Evolutionary conservation across 306 rosid genomes (phyloP).

Genomic region (Carpinus fangiana): DNA sequence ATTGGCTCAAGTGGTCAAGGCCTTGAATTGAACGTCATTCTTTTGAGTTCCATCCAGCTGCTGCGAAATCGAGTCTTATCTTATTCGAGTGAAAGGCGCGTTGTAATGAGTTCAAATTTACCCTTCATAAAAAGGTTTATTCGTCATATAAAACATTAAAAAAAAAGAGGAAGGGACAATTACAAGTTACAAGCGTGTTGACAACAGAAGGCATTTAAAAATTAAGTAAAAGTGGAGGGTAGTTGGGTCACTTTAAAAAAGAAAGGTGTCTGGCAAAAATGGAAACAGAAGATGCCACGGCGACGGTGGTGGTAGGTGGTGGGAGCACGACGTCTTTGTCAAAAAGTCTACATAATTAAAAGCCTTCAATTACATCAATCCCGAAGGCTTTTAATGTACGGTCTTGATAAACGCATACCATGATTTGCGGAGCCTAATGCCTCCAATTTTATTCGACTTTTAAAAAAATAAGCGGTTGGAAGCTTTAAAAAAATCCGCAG

Average conservation of each 20-base stretch:
- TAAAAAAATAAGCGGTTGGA: too few relatives aligned
- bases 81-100: too few relatives aligned
- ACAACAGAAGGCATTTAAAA: slow-evolving; percentile 3
- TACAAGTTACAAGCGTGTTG: slow-evolving; percentile 20
- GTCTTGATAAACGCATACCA: slow-evolving; percentile 16
- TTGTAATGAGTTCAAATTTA: too few relatives aligned
- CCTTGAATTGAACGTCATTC: too few relatives aligned
- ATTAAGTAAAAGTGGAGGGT: slow-evolving; percentile 17
- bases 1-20: too few relatives aligned
- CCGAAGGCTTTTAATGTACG: slow-evolving; percentile 4
- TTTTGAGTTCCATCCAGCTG: too few relatives aligned
- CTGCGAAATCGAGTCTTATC: too few relatives aligned
- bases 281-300: neutral
- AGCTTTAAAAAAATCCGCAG: neutral
- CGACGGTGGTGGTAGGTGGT: neutral
- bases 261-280: slow-evolving; percentile 15
- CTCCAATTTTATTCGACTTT: neutral
- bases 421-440: slow-evolving; percentile 31
- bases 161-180: too few relatives aligned
- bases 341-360: slow-evolving; percentile 1
- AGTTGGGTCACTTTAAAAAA: neutral
- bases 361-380: slow-evolving; percentile 23
- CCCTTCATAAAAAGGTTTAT: too few relatives aligned
- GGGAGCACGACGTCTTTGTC: neutral
- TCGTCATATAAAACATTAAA: too few relatives aligned